A percentile compares a stretch with the other conserved stretches of the same genome.
Evolutionary conservation across 2,329 filamentous ascomycete genomes (phyloP).

Genomic region (Penicillium brevicompactum): DNA sequence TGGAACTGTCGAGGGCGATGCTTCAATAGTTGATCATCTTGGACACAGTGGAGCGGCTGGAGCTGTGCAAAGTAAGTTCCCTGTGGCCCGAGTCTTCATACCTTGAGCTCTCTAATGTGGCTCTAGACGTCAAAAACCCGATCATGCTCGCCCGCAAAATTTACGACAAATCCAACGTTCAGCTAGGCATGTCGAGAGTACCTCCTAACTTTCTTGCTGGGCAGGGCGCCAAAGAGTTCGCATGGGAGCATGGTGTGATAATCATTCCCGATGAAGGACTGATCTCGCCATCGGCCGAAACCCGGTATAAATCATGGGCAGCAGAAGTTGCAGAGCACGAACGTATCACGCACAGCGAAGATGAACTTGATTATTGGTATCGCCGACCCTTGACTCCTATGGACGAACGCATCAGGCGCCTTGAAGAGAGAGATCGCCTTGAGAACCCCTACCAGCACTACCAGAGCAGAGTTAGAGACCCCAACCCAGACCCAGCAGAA

Average conservation of each 20-base stretch:
- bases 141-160: conserved; percentile 83
- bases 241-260: conserved; percentile 73
- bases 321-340: conserved; percentile 40
- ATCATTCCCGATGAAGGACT: conserved; percentile 74
- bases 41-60: conserved; percentile 93
- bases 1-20: conserved; percentile 91
- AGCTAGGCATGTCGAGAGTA: conserved; percentile 82
- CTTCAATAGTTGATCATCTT: conserved; percentile 85
- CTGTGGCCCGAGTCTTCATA: conserved; percentile 21
- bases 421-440: not conserved
- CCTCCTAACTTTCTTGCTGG: conserved; percentile 91
- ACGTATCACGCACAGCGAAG: conserved; percentile 52
- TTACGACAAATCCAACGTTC: conserved; percentile 73
- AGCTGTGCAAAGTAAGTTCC: conserved; percentile 75
- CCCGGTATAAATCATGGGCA: conserved; percentile 78
- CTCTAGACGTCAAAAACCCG: conserved; percentile 73
- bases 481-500: not conserved
- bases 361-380: conserved; percentile 19
- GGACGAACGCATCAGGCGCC: conserved; percentile 10
- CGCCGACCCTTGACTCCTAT: conserved; percentile 28
- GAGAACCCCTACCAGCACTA: not conserved
- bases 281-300: conserved; percentile 75
- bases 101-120: conserved; percentile 9
- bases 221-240: conserved; percentile 83
- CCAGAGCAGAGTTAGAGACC: not conserved